phyloP scores from a whole-genome alignment of 176 grass and related monocot genomes.

The Panicum miliaceum region DNA sequence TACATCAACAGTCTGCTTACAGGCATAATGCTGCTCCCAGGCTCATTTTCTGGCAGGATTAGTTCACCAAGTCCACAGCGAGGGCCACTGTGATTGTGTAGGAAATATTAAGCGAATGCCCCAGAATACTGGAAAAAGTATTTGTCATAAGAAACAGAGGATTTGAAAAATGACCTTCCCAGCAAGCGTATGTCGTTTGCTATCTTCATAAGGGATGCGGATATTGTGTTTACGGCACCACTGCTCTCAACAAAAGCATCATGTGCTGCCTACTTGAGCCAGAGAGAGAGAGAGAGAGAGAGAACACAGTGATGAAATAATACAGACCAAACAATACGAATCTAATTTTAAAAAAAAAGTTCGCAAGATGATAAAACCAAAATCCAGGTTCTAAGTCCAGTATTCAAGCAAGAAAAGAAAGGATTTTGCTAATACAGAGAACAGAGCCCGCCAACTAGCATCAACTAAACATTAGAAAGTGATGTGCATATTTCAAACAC shows the following conservation, averaged over 20 bases:
- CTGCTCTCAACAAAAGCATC: slow-evolving; percentile 99
- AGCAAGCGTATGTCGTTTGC: slow-evolving; percentile 95
- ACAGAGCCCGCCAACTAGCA: slow-evolving; percentile 7
- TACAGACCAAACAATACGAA: background rate
- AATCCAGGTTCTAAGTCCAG: background rate
- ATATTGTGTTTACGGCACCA: slow-evolving; percentile 87
- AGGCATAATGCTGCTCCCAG: slow-evolving; percentile 99
- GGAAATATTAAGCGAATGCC: slow-evolving; percentile 29
- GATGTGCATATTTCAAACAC: background rate
- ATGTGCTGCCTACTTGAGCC: slow-evolving; percentile 72
- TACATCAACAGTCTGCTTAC: slow-evolving; percentile 47
- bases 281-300: slow-evolving; percentile 20
- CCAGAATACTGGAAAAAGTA: slow-evolving; percentile 15
- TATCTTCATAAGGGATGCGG: slow-evolving; percentile 97
- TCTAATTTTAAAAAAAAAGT: background rate
- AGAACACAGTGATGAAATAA: slow-evolving; percentile 24
- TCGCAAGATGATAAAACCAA: background rate
- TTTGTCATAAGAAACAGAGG: background rate
- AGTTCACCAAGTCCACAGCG: slow-evolving; percentile 97
- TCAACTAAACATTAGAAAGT: background rate
- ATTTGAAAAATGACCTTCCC: slow-evolving; percentile 67
- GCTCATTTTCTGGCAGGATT: slow-evolving; percentile 98
- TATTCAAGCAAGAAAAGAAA: slow-evolving; percentile 19
- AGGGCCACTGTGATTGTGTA: slow-evolving; percentile 65
- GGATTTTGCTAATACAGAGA: slow-evolving; percentile 10